Percentiles rank a stretch among this genome's conserved stretches.
phyloP scores from a whole-genome alignment of 306 rosid species.

The Rosa rugosa region DNA sequence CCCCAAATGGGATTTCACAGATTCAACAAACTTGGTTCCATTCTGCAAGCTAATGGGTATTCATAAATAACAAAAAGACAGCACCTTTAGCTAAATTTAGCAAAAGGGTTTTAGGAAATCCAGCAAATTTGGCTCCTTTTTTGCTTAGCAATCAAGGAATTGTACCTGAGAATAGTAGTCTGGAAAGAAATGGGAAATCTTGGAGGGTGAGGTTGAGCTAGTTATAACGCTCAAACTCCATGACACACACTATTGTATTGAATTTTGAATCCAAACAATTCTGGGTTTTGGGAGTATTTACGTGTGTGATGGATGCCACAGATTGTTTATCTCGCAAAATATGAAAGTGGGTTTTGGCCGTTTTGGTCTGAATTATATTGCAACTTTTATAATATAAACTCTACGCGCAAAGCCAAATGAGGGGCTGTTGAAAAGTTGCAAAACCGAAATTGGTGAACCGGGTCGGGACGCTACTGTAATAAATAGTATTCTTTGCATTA shows the following conservation, averaged over 20 bases:
- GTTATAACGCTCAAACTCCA: constrained; percentile 17
- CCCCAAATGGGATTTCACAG: constrained; percentile 18
- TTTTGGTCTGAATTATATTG: not conserved
- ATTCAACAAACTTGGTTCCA: constrained; percentile 5
- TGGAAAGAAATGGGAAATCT: constrained; percentile 17
- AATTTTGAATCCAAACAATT: constrained; percentile 27
- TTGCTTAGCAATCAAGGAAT: constrained; percentile 19
- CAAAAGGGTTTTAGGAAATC: constrained; percentile 27
- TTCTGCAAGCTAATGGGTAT: constrained; percentile 29
- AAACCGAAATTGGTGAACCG: constrained; percentile 1
- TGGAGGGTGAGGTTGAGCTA: constrained; percentile 15
- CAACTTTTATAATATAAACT: not conserved
- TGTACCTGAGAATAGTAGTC: constrained; percentile 19
- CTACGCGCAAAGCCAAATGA: constrained; percentile 1
- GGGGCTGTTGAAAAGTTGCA: not conserved
- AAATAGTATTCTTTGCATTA: not conserved
- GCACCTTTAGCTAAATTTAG: constrained; percentile 11
- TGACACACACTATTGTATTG: not conserved
- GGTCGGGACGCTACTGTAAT: constrained; percentile 13
- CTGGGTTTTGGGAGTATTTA: constrained; percentile 28
- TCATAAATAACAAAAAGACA: constrained; percentile 10
- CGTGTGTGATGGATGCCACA: constrained; percentile 44
- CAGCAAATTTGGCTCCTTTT: constrained; percentile 6
- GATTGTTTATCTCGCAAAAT: constrained; percentile 29
- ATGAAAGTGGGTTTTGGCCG: constrained; percentile 5